phyloP scores from a whole-genome alignment of 176 grass and related monocot genomes.

The Ensete ventricosum region DNA sequence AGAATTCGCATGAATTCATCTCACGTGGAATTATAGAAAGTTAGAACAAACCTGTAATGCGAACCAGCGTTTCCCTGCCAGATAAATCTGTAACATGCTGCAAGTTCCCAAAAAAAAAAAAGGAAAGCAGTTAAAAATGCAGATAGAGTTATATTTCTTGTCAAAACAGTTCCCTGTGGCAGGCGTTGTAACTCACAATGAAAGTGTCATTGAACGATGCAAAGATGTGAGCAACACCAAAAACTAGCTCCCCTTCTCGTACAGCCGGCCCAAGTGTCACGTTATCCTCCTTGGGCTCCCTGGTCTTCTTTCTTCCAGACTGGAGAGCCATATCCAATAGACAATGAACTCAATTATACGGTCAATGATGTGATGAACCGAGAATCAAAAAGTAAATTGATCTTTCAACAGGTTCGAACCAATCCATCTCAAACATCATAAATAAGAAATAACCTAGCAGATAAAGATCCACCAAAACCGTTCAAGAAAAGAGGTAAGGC shows the following conservation, averaged over 20 bases:
- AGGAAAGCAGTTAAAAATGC: too few relatives aligned
- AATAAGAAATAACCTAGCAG: too few relatives aligned
- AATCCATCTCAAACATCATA: too few relatives aligned
- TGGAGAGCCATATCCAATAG: neutral
- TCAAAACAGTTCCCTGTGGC: too few relatives aligned
- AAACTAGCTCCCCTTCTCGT: constrained; percentile 2
- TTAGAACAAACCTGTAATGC: constrained; percentile 3
- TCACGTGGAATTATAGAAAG: neutral
- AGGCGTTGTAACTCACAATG: constrained; percentile 1
- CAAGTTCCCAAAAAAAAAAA: neutral
- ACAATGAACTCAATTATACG: too few relatives aligned
- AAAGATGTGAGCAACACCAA: constrained; percentile 13
- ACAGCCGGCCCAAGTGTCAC: constrained; percentile 7
- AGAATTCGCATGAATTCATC: too few relatives aligned
- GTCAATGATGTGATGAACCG: too few relatives aligned
- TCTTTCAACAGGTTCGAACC: too few relatives aligned
- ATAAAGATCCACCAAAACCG: too few relatives aligned
- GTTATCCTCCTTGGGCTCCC: constrained; percentile 10
- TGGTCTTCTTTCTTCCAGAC: constrained; percentile 12
- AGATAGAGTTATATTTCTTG: too few relatives aligned
- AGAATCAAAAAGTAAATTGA: too few relatives aligned
- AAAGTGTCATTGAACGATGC: constrained; percentile 13
- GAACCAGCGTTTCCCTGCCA: neutral
- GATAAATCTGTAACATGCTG: constrained; percentile 12
- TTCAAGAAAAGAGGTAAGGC: too few relatives aligned